A percentile compares a stretch with the other conserved stretches of the same genome.
These are phyloP conservation scores for Fusarium sp. DNA, from an alignment of 2,329 filamentous ascomycete genomes.

Conservation along the genomic window DNA sequence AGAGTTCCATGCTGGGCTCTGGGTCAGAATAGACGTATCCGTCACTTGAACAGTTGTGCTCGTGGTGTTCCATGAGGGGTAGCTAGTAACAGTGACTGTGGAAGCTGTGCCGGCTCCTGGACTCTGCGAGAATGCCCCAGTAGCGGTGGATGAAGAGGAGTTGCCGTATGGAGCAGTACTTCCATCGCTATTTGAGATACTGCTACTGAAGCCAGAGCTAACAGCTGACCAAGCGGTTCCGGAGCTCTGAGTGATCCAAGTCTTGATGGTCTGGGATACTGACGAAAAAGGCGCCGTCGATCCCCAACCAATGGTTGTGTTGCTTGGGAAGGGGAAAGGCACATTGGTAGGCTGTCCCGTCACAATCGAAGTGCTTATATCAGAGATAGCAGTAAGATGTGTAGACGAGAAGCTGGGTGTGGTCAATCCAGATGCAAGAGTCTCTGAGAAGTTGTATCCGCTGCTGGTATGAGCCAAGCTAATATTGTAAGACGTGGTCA, in stretches of 20 bases:
- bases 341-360: slow-evolving; percentile 15
- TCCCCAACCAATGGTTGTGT: slow-evolving; percentile 22
- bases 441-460: slow-evolving; percentile 25
- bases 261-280: not conserved
- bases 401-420: slow-evolving; percentile 9
- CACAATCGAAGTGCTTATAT: slow-evolving; percentile 21
- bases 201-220: slow-evolving; percentile 17
- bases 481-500: slow-evolving; percentile 10
- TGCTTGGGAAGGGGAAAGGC: slow-evolving; percentile 32
- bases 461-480: slow-evolving; percentile 23
- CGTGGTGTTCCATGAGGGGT: slow-evolving; percentile 10
- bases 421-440: not conserved
- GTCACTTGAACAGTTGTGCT: slow-evolving; percentile 7
- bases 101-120: slow-evolving; percentile 13
- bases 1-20: slow-evolving; percentile 7
- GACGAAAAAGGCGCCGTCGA: slow-evolving; percentile 4
- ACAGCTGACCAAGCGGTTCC: slow-evolving; percentile 1
- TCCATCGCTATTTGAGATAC: slow-evolving; percentile 7
- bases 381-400: slow-evolving; percentile 6
- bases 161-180: slow-evolving; percentile 34
- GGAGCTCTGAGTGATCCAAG: not conserved
- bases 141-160: slow-evolving; percentile 20
- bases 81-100: slow-evolving; percentile 7
- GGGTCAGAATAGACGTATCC: slow-evolving; percentile 5
- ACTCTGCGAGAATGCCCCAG: slow-evolving; percentile 1